A percentile compares a stretch with the other conserved stretches of the same genome.
Evolutionary conservation across 73 alveolate species (phyloP).

Genomic region (Tetrahymena thermophila): DNA sequence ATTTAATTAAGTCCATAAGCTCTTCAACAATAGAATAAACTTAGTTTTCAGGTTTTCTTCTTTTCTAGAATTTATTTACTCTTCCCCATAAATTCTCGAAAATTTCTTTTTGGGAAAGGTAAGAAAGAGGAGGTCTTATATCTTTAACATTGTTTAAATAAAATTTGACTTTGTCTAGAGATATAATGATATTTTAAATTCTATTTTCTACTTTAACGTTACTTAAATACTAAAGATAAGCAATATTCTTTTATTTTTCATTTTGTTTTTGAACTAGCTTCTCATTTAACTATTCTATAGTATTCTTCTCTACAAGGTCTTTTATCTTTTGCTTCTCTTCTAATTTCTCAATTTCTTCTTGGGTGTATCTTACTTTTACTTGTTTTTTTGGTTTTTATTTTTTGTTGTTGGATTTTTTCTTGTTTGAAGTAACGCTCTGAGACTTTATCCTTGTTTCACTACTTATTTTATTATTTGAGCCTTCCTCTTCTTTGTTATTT

Average conservation of each 20-base stretch:
- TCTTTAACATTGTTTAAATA: slow-evolving; percentile 1
- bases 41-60: neutral
- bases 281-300: neutral
- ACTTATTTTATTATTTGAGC: slow-evolving; percentile 42
- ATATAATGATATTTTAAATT: slow-evolving; percentile 33
- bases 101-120: neutral
- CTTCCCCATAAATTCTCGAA: neutral
- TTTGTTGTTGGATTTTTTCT: neutral
- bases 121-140: slow-evolving; percentile 7
- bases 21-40: neutral
- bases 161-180: slow-evolving; percentile 46
- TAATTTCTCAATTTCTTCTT: neutral
- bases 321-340: neutral
- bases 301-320: slow-evolving; percentile 3
- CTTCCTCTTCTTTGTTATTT: slow-evolving; percentile 43
- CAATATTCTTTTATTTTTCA: neutral
- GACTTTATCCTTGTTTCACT: slow-evolving; percentile 61
- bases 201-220: slow-evolving; percentile 35
- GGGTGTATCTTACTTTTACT: neutral
- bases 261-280: slow-evolving; percentile 1
- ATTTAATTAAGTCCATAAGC: neutral
- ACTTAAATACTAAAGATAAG: neutral
- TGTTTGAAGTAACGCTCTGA: slow-evolving; percentile 50
- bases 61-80: neutral
- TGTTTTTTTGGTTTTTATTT: neutral